Conservation (phyloP, 495 filamentous ascomycete genomes). For the Glonium stellatum region DNA sequence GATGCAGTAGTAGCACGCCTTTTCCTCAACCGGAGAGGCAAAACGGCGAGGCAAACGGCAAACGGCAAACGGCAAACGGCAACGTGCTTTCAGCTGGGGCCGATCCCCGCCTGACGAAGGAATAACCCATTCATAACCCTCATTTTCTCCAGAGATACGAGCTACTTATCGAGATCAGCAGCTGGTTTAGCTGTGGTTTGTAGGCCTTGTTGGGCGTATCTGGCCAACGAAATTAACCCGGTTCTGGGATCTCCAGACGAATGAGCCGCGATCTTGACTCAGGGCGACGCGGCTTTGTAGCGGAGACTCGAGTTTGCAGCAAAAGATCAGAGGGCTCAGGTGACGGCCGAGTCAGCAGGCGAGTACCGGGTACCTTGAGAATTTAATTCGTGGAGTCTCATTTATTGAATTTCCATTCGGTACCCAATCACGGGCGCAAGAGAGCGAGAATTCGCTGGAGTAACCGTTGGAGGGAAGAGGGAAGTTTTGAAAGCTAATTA, state of each 20-base stretch:
- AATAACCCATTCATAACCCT: no score
- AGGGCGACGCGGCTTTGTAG: constrained; percentile 12
- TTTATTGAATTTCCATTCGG: constrained; percentile 25
- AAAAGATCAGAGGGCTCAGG: constrained; percentile 27
- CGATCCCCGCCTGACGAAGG: not conserved
- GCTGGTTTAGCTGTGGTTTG: no score
- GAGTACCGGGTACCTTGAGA: constrained; percentile 20
- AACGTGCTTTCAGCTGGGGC: not conserved
- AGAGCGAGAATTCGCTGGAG: not conserved
- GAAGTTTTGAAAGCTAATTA: constrained; percentile 20
- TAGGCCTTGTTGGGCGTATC: no score
- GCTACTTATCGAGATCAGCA: no score
- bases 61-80: no score
- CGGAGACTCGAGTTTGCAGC: constrained; percentile 12
- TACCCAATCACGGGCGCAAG: constrained; percentile 22
- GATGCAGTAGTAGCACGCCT: not conserved
- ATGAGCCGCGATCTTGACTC: no score
- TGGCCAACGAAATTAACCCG: no score
- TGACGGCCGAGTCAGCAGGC: constrained; percentile 18
- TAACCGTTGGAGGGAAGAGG: constrained; percentile 5
- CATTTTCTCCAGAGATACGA: no score
- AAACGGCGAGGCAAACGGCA: no score
- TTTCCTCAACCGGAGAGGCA: not conserved
- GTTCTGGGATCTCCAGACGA: no score
- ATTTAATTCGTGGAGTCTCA: constrained; percentile 19